Evolutionary conservation across 768 basidiomycete genomes (phyloP).

Genomic region (Trametes cubensis): DNA sequence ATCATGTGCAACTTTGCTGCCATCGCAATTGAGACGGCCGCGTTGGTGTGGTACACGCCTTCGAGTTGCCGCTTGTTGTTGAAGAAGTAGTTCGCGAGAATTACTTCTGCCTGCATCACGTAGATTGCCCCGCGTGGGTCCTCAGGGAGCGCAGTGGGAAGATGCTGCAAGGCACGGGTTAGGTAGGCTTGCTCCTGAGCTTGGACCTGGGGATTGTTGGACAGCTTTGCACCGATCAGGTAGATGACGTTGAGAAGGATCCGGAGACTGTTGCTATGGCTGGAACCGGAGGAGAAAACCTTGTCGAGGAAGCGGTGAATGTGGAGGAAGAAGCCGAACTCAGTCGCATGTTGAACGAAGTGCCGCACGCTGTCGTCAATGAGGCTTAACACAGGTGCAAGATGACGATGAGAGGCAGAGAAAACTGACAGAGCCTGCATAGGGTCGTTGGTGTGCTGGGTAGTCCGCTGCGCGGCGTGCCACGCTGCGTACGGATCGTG

Average conservation of each 20-base stretch:
- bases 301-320: conserved; percentile 45
- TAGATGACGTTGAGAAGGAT: conserved; percentile 49
- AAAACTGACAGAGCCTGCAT: conserved; percentile 19
- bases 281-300: conserved; percentile 18
- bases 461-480: conserved; percentile 11
- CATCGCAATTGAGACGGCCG: conserved; percentile 42
- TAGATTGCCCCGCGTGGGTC: conserved; percentile 41
- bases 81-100: conserved; percentile 70
- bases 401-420: neutral
- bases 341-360: conserved; percentile 56
- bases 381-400: conserved; percentile 4
- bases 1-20: conserved; percentile 33
- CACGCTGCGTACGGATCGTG: conserved; percentile 32
- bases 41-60: conserved; percentile 54
- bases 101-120: conserved; percentile 45
- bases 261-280: conserved; percentile 37
- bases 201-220: conserved; percentile 28
- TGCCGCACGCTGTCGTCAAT: conserved; percentile 21
- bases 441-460: conserved; percentile 19
- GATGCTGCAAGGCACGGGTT: conserved; percentile 49
- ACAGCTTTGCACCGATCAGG: conserved; percentile 36
- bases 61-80: conserved; percentile 60
- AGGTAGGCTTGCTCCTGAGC: conserved; percentile 47
- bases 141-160: conserved; percentile 42
- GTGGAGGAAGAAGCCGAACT: conserved; percentile 71